phyloP scores from a whole-genome alignment of 2,329 filamentous ascomycete genomes.

The Fusarium vanettenii region DNA sequence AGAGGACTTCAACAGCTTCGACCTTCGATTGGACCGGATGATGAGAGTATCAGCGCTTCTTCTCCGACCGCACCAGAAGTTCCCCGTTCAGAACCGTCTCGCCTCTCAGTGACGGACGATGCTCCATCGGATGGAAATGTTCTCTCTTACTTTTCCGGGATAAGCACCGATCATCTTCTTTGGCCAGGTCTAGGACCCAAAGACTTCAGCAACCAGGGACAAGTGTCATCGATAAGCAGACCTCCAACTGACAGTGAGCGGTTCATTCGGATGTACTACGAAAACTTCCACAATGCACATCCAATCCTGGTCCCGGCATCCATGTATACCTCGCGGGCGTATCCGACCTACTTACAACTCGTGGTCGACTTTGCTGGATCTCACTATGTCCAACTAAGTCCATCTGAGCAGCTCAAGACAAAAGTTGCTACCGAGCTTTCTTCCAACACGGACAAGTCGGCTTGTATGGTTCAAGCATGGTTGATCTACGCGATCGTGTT shows the following conservation, averaged over 20 bases:
- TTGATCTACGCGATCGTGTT: slow-evolving; percentile 19
- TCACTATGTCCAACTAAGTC: slow-evolving; percentile 22
- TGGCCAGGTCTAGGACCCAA: not conserved
- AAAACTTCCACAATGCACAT: slow-evolving; percentile 38
- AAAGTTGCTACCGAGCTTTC: slow-evolving; percentile 20
- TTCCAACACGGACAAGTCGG: slow-evolving; percentile 5
- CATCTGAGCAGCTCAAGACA: slow-evolving; percentile 12
- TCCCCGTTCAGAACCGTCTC: not conserved
- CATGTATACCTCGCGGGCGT: slow-evolving; percentile 18
- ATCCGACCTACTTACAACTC: slow-evolving; percentile 19
- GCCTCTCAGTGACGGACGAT: not conserved
- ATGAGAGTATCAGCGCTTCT: not conserved
- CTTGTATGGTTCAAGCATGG: slow-evolving; percentile 27
- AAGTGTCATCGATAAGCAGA: not conserved
- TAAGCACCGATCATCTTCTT: not conserved
- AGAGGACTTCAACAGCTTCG: not conserved
- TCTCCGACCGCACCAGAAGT: not conserved
- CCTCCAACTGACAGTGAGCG: slow-evolving; percentile 28
- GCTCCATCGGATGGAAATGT: not conserved
- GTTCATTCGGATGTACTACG: slow-evolving; percentile 32
- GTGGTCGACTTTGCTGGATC: slow-evolving; percentile 38
- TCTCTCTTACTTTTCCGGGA: not conserved
- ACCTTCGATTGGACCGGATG: not conserved
- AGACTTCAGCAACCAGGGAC: not conserved
- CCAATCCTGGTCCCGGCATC: slow-evolving; percentile 31